Base-by-base conservation (phyloP, 2,329 filamentous ascomycete genomes). In the Verticillium albo-atrum region DNA sequence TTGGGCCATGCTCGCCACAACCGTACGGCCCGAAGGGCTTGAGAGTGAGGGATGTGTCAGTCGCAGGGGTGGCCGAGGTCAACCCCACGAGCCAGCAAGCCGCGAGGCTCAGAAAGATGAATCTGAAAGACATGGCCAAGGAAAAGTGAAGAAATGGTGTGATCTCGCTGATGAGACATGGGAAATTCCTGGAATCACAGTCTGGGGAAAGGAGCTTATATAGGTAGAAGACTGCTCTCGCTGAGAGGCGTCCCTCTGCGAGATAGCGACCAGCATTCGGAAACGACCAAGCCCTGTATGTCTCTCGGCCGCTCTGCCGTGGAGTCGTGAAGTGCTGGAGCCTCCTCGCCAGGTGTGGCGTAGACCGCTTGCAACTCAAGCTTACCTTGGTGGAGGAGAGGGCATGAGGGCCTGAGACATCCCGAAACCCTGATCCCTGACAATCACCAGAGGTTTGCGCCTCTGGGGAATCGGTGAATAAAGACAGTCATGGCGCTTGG, bases 1-100 rank as follows among this genome's bases (percentile, higher is more conserved):
- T 67, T 4, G 67, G 64, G 17, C 66, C 68, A 55, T 72, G 65
- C 34, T 69, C 63, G 2, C 70, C 70, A 52, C 70, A 72, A 20
- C 42, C 42, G 14, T 47, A 47, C 20, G 23, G 23, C n/a, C 42
- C 42, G 9, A 47, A 47, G 42, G 42, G 42, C 14, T 47, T 23
- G n/a, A 47, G 42, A 9, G 42, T 12, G 5, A 47, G 42, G 4
- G 42, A 12, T 9, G 42, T 10, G 42, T 47, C 42, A 20, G 20
- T 23, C 6, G 42, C 42, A 7, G 42, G 42, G 17, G 10, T 47
- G 20, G 42, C 42, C 20, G 42, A 47, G 6, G n/a, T 12, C 42
- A 47, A 47, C n/a, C 42, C 42, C 10, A 20, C 20, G 14, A 47
- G n/a, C 42, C 42, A 47, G 20, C 42, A 47, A 14, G 42, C 42